Conservation (phyloP, 768 basidiomycete species). For the Fomitopsis pulvina region DNA sequence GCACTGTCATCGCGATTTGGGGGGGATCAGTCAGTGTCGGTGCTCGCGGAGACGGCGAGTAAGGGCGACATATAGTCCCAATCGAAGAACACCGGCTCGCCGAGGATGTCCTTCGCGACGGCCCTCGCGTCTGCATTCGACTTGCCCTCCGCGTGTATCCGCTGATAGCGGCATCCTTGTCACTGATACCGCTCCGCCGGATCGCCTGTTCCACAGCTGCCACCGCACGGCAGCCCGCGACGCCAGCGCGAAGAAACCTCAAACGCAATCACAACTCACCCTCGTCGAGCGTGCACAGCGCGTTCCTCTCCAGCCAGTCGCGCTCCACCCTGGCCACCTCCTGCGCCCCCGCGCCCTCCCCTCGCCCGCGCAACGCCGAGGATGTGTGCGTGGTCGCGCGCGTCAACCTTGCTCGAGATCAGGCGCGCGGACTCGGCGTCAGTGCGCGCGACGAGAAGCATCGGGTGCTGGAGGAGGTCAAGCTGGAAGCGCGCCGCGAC, state of each 20-base stretch:
- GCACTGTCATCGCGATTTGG: slow-evolving; percentile 44
- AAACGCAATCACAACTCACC: slow-evolving; percentile 48
- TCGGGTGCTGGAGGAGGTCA: slow-evolving; percentile 82
- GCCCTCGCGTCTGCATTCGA: slow-evolving; percentile 68
- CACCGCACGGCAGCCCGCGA: background rate
- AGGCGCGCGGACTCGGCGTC: slow-evolving; percentile 87
- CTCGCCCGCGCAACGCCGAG: slow-evolving; percentile 7
- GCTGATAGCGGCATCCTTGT: slow-evolving; percentile 50
- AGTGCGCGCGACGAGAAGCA: slow-evolving; percentile 87
- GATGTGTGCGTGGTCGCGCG: slow-evolving; percentile 51
- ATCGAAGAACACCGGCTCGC: slow-evolving; percentile 73
- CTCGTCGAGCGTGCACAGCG: slow-evolving; percentile 78
- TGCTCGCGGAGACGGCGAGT: no score
- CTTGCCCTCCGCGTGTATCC: slow-evolving; percentile 57
- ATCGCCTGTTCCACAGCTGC: slow-evolving; percentile 62
- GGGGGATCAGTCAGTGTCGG: background rate
- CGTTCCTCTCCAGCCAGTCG: slow-evolving; percentile 63
- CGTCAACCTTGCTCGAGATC: slow-evolving; percentile 77
- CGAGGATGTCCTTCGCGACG: slow-evolving; percentile 70
- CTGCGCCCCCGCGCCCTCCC: slow-evolving; percentile 50
- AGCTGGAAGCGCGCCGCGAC: slow-evolving; percentile 85
- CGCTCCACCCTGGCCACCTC: slow-evolving; percentile 72
- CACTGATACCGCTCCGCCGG: slow-evolving; percentile 32
- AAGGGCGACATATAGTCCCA: slow-evolving; percentile 64
- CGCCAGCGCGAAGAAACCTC: no score